These are phyloP conservation scores for Ascomycota sp. DNA, from an alignment of 2,329 filamentous ascomycete genomes.

Conservation along the genomic window DNA sequence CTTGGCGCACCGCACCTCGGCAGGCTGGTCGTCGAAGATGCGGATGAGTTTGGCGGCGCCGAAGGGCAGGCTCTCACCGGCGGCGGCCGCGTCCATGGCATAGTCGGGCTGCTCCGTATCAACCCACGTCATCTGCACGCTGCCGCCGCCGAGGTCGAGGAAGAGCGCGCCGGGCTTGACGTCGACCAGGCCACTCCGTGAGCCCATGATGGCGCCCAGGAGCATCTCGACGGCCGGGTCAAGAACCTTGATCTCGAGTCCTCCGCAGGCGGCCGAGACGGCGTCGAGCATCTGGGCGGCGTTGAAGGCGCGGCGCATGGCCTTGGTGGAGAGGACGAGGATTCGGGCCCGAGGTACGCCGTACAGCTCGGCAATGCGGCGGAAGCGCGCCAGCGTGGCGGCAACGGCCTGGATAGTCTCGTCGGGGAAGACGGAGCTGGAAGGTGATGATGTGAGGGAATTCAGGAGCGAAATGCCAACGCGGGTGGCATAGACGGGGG, in stretches of 20 bases:
- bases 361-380: slow-evolving; percentile 47
- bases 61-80: slow-evolving; percentile 38
- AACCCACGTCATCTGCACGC: slow-evolving; percentile 44
- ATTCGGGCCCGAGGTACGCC: slow-evolving; percentile 44
- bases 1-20: slow-evolving; percentile 22
- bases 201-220: slow-evolving; percentile 59
- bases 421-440: slow-evolving; percentile 21
- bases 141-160: slow-evolving; percentile 67
- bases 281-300: slow-evolving; percentile 42
- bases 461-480: slow-evolving; percentile 75
- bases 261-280: slow-evolving; percentile 39
- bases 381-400: slow-evolving; percentile 47
- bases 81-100: slow-evolving; percentile 29
- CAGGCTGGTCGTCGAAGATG: slow-evolving; percentile 21
- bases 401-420: slow-evolving; percentile 47
- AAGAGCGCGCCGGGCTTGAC: slow-evolving; percentile 50
- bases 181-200: slow-evolving; percentile 49
- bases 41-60: slow-evolving; percentile 37
- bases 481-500: slow-evolving; percentile 58
- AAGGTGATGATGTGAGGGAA: slow-evolving; percentile 36
- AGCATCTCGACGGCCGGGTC: slow-evolving; percentile 64
- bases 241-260: slow-evolving; percentile 51
- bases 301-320: slow-evolving; percentile 65
- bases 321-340: slow-evolving; percentile 69
- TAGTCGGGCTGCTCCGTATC: slow-evolving; percentile 26